A percentile compares a stretch with the other conserved stretches of the same genome.
These are phyloP conservation scores for Forsythia viridissima DNA, from an alignment of 257 asterid species.

Conservation along the genomic window DNA sequence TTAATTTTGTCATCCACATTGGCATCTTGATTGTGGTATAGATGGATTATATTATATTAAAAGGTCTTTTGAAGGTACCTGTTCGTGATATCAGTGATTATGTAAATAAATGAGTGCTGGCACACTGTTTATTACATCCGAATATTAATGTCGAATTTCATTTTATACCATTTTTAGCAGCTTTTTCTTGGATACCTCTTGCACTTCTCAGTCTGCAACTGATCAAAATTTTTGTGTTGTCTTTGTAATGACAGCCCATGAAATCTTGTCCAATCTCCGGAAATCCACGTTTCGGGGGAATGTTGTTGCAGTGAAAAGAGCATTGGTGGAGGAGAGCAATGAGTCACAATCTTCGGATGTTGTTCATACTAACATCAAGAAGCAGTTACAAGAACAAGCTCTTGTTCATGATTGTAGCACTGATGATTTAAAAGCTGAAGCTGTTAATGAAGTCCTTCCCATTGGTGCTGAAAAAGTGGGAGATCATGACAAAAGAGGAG, in stretches of 20 bases:
- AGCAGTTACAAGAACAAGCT: conserved; percentile 27
- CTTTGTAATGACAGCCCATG: conserved; percentile 53
- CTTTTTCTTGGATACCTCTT: conserved; percentile 12
- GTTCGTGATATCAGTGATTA: neutral
- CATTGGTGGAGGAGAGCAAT: conserved; percentile 28
- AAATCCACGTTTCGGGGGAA: conserved; percentile 46
- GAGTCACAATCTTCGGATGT: conserved; percentile 38
- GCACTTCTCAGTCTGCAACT: conserved; percentile 18
- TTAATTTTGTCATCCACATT: neutral
- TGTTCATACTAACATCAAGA: conserved; percentile 33
- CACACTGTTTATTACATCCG: neutral
- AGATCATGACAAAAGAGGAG: conserved; percentile 26
- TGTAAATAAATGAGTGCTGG: neutral
- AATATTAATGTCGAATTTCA: neutral
- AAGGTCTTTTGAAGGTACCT: conserved; percentile 1
- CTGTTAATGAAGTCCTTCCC: conserved; percentile 26
- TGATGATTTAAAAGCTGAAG: conserved; percentile 36
- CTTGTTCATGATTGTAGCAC: conserved; percentile 16
- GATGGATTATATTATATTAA: neutral
- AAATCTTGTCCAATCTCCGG: conserved; percentile 70
- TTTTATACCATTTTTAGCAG: conserved; percentile 20
- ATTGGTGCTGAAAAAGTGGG: conserved; percentile 27
- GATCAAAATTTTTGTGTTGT: conserved; percentile 17
- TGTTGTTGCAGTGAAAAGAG: conserved; percentile 31
- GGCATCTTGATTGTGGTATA: neutral